Evolutionary conservation across 805 yeast genomes (phyloP), one percentile per base, ranked within the genome.

Genomic region (Metschnikowia reukaufii): DNA sequence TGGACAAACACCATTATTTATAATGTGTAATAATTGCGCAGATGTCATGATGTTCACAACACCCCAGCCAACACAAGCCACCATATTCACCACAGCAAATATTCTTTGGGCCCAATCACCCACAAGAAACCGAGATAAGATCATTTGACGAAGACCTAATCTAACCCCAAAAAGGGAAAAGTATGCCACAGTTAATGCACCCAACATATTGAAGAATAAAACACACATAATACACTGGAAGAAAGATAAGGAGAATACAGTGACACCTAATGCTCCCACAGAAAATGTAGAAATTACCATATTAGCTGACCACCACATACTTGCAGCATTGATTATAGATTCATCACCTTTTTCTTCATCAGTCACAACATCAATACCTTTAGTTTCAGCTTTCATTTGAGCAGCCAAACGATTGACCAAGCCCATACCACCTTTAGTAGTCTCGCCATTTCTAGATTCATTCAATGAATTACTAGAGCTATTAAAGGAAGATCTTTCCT

Each of bases 31-130:
- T 52, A 90, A 70, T 66, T 88, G 94, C 18, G 96, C 96, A 30
- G 94, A 82, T 23, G 90, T 85, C 79, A 90, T 86, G 51, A 87
- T 88, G 68, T 91, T 91, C 40, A 89, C 92, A 8, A 96, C 88
- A 67, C 94, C 87, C 97, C 97, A 91, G 58, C 97, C 97, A 46
- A 90, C 81, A 78, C 96, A 88, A 21, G 96, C 91, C 51, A 91
- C 66, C 60, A 83, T 78, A 62, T 90, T 89, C 63, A 91, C 74
- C 37, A 84, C 65, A 8, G 95, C 84, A 60, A 88, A 85, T 47
- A 89, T 74, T 64, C 96, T 79, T 68, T 86, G 83, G 39, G 86
- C 84, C 25, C 72, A 63, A 66, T 84, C 82, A 53, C 97, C 97
- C 52, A 83, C 76, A 57, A 89, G 76, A 67, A 75, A 90, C 57